Evolutionary conservation across 2,329 filamentous ascomycete species (phyloP).

Genomic region (Colletotrichum sp.): DNA sequence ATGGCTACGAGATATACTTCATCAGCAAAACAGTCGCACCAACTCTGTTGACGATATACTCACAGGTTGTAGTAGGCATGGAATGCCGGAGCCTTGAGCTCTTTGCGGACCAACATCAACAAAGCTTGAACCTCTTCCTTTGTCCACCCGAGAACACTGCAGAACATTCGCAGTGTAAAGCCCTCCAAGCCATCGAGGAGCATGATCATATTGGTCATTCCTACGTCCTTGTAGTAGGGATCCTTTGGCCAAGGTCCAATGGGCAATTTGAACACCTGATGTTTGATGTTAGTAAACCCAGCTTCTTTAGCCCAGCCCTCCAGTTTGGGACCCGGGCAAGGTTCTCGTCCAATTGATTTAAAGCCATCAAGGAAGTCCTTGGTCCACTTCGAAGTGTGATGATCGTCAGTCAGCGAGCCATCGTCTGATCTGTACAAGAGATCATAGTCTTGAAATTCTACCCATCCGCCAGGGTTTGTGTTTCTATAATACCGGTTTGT

Average conservation of each 20-base stretch:
- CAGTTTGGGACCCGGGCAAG: conserved; percentile 24
- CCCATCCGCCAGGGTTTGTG: conserved; percentile 37
- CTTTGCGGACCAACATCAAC: conserved; percentile 31
- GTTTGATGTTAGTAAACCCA: conserved; percentile 39
- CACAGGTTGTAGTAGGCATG: conserved; percentile 29
- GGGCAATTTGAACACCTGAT: conserved; percentile 37
- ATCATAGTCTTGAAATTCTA: conserved; percentile 27
- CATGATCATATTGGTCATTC: conserved; percentile 14
- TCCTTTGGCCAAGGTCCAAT: conserved; percentile 35
- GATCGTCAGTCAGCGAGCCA: conserved; percentile 18
- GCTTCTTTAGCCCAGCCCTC: conserved; percentile 35
- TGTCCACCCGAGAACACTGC: conserved; percentile 31
- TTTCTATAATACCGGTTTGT: conserved; percentile 25
- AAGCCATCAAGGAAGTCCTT: conserved; percentile 31
- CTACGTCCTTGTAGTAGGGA: conserved; percentile 25
- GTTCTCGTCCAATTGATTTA: not conserved
- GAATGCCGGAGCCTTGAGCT: conserved; percentile 25
- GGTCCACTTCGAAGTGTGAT: conserved; percentile 19
- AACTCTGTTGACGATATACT: not conserved
- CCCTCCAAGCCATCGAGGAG: conserved; percentile 26
- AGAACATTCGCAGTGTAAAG: conserved; percentile 30
- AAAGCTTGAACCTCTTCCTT: conserved; percentile 29
- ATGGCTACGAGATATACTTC: not conserved
- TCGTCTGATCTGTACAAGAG: conserved; percentile 24
- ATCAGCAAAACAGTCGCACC: not conserved